Evolutionary conservation across 2,329 filamentous ascomycete genomes (phyloP), one percentile per base, ranked within the genome.

Genomic region (Myrmaecium sp.): DNA sequence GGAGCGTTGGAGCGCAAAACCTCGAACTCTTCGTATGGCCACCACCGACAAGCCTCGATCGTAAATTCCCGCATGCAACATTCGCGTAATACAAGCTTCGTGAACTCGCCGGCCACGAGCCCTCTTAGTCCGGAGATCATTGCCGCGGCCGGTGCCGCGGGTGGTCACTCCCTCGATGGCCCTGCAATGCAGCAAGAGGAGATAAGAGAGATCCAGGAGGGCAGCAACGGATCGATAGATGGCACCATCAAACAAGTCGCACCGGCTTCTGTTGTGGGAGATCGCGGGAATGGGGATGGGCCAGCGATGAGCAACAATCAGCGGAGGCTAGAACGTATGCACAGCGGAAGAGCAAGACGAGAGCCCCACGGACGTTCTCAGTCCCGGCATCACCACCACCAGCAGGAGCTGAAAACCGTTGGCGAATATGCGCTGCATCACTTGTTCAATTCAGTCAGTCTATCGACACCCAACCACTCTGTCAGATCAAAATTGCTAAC

Each of bases 401-500:
- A 73, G 39, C 69, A 70, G 28, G 81, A 92, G 36, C 69, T 77
- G 36, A 92, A 86, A 53, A 94, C 84, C 0, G 84, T 94, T n/a
- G 84, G 83, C 29, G 89, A 98, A 59, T 95, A 93, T 66, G 89
- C 89, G 12, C 61, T 98, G 33, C 86, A 95, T 53, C 86, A 95
- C 40, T 61, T 98, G 22, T 94, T 95, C 54, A 95, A 89, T 37
- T 83, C 84, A 33, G 75, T 81, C 51, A 52, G 39, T 37, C 7
- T 14, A 6, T 14, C 6, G 7, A 16, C 8, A 9, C 23, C 12
- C 23, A 23, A 11, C 18, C 14, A 14, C 8, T 9, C 21, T 16
- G 8, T 2, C 16, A 17, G 29, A 28, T 20, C 12, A 13, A 19
- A 4, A 11, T 20, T 24, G 30, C 37, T 37, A 25, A 41, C 21